Evolutionary conservation across 225 moss, liverwort and hornwort genomes (phyloP).

Genomic region (Lunularia cruciata): DNA sequence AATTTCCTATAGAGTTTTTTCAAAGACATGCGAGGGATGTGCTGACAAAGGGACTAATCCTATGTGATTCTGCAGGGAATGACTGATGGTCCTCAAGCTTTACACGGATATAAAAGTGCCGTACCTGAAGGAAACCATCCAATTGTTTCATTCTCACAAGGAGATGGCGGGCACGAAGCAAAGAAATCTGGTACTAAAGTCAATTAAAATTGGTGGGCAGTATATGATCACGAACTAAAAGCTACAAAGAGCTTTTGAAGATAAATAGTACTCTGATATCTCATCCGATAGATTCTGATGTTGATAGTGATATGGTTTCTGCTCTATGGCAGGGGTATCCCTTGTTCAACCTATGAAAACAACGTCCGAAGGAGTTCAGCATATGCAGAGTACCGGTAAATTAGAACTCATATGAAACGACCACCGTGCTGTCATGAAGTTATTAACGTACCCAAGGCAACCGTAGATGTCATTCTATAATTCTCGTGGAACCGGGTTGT

Average conservation of each 20-base stretch:
- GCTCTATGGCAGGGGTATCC: neutral
- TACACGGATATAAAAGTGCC: conserved; percentile 74
- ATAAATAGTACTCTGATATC: too few species aligned
- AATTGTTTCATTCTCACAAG: conserved; percentile 16
- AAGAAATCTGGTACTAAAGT: neutral
- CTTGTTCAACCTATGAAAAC: neutral
- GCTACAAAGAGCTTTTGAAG: too few species aligned
- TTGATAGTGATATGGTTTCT: neutral
- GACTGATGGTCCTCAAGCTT: conserved; percentile 45
- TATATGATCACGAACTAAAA: too few species aligned
- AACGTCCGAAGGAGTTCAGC: neutral
- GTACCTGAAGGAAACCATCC: conserved; percentile 43
- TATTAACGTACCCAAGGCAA: too few species aligned
- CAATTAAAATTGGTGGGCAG: neutral
- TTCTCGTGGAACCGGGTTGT: too few species aligned
- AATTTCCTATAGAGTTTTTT: too few species aligned
- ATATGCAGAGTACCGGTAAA: neutral
- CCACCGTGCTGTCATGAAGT: too few species aligned
- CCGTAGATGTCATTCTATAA: too few species aligned
- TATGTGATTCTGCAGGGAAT: conserved; percentile 61
- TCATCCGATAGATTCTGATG: too few species aligned
- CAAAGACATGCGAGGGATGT: too few species aligned
- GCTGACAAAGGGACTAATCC: too few species aligned
- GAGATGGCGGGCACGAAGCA: conserved; percentile 9
- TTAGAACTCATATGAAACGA: neutral